Evolutionary conservation across 306 rosid genomes (phyloP), one percentile per base, ranked within the genome.

Genomic region (Psophocarpus tetragonolobus): DNA sequence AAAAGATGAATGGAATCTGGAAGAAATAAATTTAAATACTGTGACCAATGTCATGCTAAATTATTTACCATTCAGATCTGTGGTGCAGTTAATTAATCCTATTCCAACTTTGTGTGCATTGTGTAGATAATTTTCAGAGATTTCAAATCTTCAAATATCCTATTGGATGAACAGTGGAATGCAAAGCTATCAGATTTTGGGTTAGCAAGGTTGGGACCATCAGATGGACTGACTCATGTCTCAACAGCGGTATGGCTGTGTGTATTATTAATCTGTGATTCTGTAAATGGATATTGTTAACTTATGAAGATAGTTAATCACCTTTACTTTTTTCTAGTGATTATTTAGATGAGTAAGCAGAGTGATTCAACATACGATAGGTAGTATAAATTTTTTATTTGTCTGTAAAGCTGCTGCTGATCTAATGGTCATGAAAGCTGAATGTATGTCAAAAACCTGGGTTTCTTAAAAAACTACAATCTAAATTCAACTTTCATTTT

Each of bases 111-210:
- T 54, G 29, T 61, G 24, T 66, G 17, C 64, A 15, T n/a, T 65
- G 54, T 63, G 74, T 72, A 95, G 98, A 96, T 96, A 78, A 96
- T 96, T 81, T 96, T 96, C 84, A 88, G 99, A 87, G 99, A 96
- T 84, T 96, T 96, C 86, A 96, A 96, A 74, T 91, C 99, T 41
- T 96, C 99, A 21, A 96, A 96, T 75, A 92, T 96, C 83, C 98
- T 96, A 76, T 83, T 96, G 79, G 99, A 96, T 20, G 96, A 90
- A 83, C 87, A 90, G 3, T 96, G 99, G 99, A 91, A 92, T 35
- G 99, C 99, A 23, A 96, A 96, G 89, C 91, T 96, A 23, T 96
- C 98, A 29, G 99, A 96, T 82, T 96, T 96, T 54, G 99, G 99
- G 71, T 87, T 96, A 76, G 99, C 99, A 32, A 88, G 99, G 88